Base-by-base conservation (phyloP, 2,329 filamentous ascomycete genomes). In the Apiospora saccharicola region DNA sequence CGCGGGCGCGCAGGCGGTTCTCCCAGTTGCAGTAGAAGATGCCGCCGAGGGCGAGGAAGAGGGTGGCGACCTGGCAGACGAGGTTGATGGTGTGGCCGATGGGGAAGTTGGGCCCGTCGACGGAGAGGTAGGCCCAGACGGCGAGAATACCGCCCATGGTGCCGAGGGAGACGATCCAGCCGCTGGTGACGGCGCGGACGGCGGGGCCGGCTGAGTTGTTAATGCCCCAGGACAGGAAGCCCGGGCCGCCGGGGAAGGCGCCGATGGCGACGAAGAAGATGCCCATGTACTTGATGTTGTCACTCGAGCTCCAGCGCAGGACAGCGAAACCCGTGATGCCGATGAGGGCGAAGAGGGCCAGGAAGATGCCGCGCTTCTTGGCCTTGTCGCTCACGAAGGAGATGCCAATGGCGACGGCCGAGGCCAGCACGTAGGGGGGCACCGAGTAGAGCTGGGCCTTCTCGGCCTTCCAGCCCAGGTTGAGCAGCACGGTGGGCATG, bases 141-240 rank as follows among this genome's bases (percentile, higher is more conserved):
- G 89, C 86, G 3, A 90, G 80, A 53, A 91, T 87, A 37, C 88
- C 88, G 51, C 89, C 89, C 14, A 87, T 81, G 0, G 87, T 90
- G 14, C 89, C 89, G 2, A 91, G 76, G 0, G 83, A 84, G 14
- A 88, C 86, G 49, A 90, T 86, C 73, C 88, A 90, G 4, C 83
- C 88, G 30, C 86, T 84, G 0, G 87, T 85, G 0, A 90, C 86
- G 5, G 89, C 89, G 34, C 88, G 85, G 1, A 90, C 82, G 13
- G 88, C 85, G 0, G 89, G 88, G 0, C 89, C 88, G 0, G 86
- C 85, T 0, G 89, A 84, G 74, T 91, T 90, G 77, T 90, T 90
- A 71, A 90, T 83, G 0, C 85, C 88, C 89, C 89, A 90, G 7
- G 85, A 85, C 61, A 91, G 77, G 80, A 90, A 90, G 0, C 87